phyloP scores from a whole-genome alignment of 2,329 filamentous ascomycete genomes.

The Fusarium sp. region DNA sequence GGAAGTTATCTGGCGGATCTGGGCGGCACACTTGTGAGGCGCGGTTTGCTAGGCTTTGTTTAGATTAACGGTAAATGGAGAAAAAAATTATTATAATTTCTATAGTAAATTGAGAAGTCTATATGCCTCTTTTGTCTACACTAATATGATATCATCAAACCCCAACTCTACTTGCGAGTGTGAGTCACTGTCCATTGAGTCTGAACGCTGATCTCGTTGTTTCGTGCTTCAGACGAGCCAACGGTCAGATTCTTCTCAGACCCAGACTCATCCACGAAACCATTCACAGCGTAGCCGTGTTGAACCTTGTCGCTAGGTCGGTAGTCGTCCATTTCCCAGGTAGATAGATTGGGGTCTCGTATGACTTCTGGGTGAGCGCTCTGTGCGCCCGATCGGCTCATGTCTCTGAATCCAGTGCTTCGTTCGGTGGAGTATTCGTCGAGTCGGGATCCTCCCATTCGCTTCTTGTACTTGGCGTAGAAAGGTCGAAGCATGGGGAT shows the following conservation, averaged over 20 bases:
- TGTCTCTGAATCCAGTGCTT: slow-evolving; percentile 35
- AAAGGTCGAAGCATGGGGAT: slow-evolving; percentile 59
- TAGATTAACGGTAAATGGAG: no score
- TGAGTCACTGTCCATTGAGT: slow-evolving; percentile 46
- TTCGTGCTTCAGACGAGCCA: slow-evolving; percentile 13
- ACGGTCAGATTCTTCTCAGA: slow-evolving; percentile 47
- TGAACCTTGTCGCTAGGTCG: slow-evolving; percentile 26
- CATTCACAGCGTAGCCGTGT: slow-evolving; percentile 25
- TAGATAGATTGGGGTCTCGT: slow-evolving; percentile 29
- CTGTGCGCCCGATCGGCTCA: slow-evolving; percentile 35
- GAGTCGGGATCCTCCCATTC: slow-evolving; percentile 51
- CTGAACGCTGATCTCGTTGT: slow-evolving; percentile 43
- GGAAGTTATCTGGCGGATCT: no score
- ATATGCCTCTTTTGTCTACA: slow-evolving; percentile 6
- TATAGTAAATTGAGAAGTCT: background rate
- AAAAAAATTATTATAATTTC: background rate
- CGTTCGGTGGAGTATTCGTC: slow-evolving; percentile 47
- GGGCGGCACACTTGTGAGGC: no score
- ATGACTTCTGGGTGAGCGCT: slow-evolving; percentile 14
- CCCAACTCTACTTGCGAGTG: slow-evolving; percentile 4
- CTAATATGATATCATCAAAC: background rate
- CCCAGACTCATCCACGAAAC: slow-evolving; percentile 40
- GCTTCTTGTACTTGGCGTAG: slow-evolving; percentile 51
- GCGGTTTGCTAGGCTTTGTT: no score
- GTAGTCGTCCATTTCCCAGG: slow-evolving; percentile 48